phyloP scores from a whole-genome alignment of 345 rosid species.

The Salix viminalis region DNA sequence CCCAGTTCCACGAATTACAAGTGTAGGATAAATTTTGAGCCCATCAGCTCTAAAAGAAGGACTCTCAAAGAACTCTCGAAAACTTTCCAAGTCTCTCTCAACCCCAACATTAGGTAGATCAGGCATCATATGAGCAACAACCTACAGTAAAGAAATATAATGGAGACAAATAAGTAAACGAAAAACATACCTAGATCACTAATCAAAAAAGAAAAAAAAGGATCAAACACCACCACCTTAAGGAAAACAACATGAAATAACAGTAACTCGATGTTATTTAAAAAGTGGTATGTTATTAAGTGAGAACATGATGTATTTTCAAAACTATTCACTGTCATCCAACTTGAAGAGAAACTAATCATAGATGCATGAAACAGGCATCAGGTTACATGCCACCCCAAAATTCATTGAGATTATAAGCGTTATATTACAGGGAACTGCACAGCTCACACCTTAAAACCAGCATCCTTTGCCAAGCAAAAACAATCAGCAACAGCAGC shows the following conservation, averaged over 20 bases:
- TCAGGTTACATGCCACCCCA: neutral
- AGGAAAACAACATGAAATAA: neutral
- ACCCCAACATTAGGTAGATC: constrained; percentile 99
- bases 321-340: neutral
- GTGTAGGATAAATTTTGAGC: constrained; percentile 95
- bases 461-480: constrained; percentile 96
- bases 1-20: constrained; percentile 97
- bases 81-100: constrained; percentile 95
- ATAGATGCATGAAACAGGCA: neutral
- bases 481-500: constrained; percentile 99
- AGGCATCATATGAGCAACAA: constrained; percentile 99
- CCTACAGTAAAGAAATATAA: constrained; percentile 44
- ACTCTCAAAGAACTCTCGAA: constrained; percentile 92
- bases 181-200: neutral
- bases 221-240: neutral
- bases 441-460: constrained; percentile 67
- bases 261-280: neutral
- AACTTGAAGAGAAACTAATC: neutral
- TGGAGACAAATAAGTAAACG: neutral
- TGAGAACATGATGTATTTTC: neutral
- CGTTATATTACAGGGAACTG: constrained; percentile 2
- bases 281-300: neutral
- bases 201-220: neutral
- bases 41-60: constrained; percentile 97
- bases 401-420: neutral